Percentiles rank a stretch among this genome's conserved stretches.
Evolutionary conservation across 1,284 basidiomycete species (phyloP).

Genomic region (Cystobasidium slooffiae): DNA sequence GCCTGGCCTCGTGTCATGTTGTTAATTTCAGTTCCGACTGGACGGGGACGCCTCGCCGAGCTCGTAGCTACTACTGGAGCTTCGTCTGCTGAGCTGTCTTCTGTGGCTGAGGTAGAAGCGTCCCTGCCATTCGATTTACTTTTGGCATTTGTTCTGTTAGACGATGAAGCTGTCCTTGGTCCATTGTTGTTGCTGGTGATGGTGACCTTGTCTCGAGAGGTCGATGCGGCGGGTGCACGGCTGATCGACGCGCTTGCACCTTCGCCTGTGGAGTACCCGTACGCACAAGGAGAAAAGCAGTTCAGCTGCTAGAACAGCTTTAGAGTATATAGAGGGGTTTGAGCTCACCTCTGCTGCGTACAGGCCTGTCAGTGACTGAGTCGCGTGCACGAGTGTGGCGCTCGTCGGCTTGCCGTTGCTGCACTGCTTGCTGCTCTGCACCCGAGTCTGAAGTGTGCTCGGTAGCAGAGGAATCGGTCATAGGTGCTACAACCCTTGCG

Average conservation of each 20-base stretch:
- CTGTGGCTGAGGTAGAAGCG: conserved; percentile 10
- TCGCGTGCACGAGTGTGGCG: not conserved
- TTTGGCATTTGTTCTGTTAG: not conserved
- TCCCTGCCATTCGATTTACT: not conserved
- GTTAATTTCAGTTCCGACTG: not conserved
- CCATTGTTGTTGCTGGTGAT: no score
- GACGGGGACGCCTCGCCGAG: not conserved
- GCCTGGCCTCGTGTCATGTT: not conserved
- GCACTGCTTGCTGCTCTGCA: not conserved
- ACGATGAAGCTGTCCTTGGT: not conserved
- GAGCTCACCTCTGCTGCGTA: no score
- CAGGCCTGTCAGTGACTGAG: not conserved
- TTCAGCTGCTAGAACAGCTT: no score
- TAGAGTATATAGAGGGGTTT: no score
- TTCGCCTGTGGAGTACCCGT: not conserved
- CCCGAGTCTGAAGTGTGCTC: not conserved
- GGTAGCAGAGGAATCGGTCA: conserved; percentile 1
- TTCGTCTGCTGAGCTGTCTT: conserved; percentile 12
- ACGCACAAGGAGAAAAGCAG: no score
- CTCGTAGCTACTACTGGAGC: not conserved
- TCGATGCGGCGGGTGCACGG: not conserved
- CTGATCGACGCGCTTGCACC: not conserved
- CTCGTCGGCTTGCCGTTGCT: not conserved
- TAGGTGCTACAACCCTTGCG: not conserved
- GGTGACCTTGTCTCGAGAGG: no score